Evolutionary conservation across 495 filamentous ascomycete species (phyloP), one percentile per base, ranked within the genome.

Genomic region (Cetradonia linearis): DNA sequence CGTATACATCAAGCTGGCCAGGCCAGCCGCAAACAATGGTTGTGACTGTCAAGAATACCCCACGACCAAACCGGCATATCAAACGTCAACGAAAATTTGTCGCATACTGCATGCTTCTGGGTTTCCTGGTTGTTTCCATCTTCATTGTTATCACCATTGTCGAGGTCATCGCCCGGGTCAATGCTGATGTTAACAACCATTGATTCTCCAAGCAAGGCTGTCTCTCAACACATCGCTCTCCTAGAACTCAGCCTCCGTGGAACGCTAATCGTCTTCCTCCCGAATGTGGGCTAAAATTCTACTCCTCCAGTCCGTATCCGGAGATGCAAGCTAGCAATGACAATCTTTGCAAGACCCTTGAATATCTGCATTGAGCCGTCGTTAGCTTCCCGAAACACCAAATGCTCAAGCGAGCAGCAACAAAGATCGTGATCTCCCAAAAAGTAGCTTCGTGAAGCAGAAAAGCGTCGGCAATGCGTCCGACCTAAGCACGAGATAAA

Each of bases 51-150:
- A 50, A 38, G 33, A 25, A 38, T 23, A 27, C 47, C 20, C 6
- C 8, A n/a, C 58, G 25, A 53, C 48, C 20, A 30, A 14, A 5
- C 49, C 57, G 27, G 5, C 8, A 37, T 3, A 9, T 10, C 18
- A 30, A 53, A 5, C 8, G 27, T 20, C 36, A 23, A 53, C 37
- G 30, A 13, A 60, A 38, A 40, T 3, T 16, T 20, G 33, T 53
- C 13, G 25, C 47, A 10, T 60, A 48, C 10, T 60, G 48, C 38
- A 20, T 60, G 25, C 9, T 60, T 28, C n/a, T 60, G 34, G 58
- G 46, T 0, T 44, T 42, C 40, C 5, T 60, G 2, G 11, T 60
- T 10, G 7, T 40, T 33, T 34, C 47, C 10, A 44, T 42, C 4
- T 42, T 59, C 48, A 53, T 60, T 9, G 27, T 44, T 20, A 23